phyloP scores from a whole-genome alignment of 208 protist genomes.

The Acanthamoeba healyi region DNA sequence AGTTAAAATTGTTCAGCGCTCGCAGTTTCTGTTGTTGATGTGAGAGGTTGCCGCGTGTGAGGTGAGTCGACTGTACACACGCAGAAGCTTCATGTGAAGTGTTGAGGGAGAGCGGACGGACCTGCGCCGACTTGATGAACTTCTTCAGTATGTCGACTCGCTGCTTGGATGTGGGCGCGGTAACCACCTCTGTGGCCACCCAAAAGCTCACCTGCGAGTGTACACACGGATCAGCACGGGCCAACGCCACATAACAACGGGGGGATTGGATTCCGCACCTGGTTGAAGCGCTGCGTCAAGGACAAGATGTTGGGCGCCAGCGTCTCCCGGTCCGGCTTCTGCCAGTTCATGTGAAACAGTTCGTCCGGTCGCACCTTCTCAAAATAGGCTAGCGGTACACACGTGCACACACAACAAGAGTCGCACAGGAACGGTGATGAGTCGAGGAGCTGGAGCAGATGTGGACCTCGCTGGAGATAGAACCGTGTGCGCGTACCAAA shows the following conservation, averaged over 20 bases:
- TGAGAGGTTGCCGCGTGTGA: no score
- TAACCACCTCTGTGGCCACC: slow-evolving; percentile 68
- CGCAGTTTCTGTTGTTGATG: slow-evolving; percentile 59
- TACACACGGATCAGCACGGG: neutral
- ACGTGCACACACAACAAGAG: neutral
- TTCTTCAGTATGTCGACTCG: slow-evolving; percentile 43
- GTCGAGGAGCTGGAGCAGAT: neutral
- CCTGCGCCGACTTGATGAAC: slow-evolving; percentile 47
- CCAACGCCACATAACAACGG: no score
- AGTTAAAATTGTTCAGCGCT: slow-evolving; percentile 54
- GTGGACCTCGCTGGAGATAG: neutral
- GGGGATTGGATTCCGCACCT: neutral
- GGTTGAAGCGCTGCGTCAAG: slow-evolving; percentile 18
- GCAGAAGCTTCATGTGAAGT: neutral
- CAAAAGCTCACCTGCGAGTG: slow-evolving; percentile 64
- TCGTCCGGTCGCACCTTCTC: slow-evolving; percentile 27
- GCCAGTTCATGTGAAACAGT: slow-evolving; percentile 61
- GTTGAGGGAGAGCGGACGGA: neutral
- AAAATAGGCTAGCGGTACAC: neutral
- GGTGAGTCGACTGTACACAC: no score
- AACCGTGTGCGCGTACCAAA: slow-evolving; percentile 1
- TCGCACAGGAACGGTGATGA: neutral
- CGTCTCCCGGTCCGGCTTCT: neutral
- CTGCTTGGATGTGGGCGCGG: slow-evolving; percentile 19
- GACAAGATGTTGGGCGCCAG: slow-evolving; percentile 24